Evolutionary conservation across 129 eudicot genomes (phyloP), one percentile per base, ranked within the genome.

Genomic region (Solidago caesia): DNA sequence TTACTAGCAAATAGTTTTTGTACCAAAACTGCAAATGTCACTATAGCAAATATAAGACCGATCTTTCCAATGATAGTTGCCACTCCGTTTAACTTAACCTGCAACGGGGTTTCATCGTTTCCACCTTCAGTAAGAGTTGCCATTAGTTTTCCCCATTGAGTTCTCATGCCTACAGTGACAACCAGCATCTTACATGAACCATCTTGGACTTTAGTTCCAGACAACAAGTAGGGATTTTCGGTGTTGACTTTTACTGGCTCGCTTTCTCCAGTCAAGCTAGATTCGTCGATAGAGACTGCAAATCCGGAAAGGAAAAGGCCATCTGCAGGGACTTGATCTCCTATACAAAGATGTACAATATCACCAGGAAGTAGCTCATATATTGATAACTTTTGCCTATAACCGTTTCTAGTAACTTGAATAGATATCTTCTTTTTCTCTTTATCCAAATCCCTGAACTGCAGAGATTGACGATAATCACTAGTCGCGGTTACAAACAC

Each of bases 81-180:
- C 33, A 89, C 96, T 7, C 98, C 98, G 11, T 92, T 92, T 49
- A 92, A 73, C 64, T 92, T 92, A 46, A 92, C 96, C 80, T 92
- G 98, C 57, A 92, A 73, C 0, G 96, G 98, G 53, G 98, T 92
- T 83, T 92, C 98, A 72, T 92, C 96, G 39, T 89, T 85, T 14
- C 98, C 98, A 1, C 96, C 96, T 84, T 92, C 98, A 21, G 90
- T 89, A 8, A 92, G 84, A n/a, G 98, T 92, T 63, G 92, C 98
- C 96, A 92, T 87, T 57, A 93, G 59, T 77, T 93, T 93, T 5
- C 98, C 98, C 98, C 98, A 93, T 72, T 90, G 98, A 41, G 98
- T 93, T 66, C 96, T 79, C 98, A 93, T 90, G 14, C 98, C 98
- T 5, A 93, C 96, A 27, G 98, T 93, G 6, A 93, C 87, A 48